Evolutionary conservation across 164 flowering plant species (phyloP), one percentile per base, ranked within the genome.

Genomic region (Stephania japonica): DNA sequence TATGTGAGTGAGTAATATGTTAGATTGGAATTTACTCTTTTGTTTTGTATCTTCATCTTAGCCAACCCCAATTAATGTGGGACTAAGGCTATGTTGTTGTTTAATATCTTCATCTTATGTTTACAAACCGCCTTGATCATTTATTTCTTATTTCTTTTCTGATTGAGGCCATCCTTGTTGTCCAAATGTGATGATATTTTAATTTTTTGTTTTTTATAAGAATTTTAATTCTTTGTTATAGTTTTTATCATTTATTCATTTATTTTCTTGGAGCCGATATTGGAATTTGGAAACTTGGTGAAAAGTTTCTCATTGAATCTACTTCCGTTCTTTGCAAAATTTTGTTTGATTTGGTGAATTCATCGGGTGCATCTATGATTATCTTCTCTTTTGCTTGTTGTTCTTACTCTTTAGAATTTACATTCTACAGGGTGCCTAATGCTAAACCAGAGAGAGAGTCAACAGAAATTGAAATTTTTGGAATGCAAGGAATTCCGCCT

Each of bases 401-500:
- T 32, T 27, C 69, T 67, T 23, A 76, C 65, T 75, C 19, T 50
- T 26, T 21, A 67, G 59, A 10, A 53, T 65, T 24, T 3, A 75
- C 42, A 65, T 64, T 32, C 50, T 70, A 26, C 83, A 95, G 99
- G 82, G 99, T 95, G 66, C 99, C 99, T 9, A 95, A 95, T 84
- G 98, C 99, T 66, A 93, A 90, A 82, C 86, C 90, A 67, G 97
- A 89, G 0, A 84, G 99, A 79, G 98, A 95, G 76, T 86, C 97
- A 16, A 93, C 97, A 3, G 99, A 95, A 26, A 91, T 95, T 79
- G 99, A 95, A 75, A 90, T 95, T 11, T 95, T 89, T 85, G 99
- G 99, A 72, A 95, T 93, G 99, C 97, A 93, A 85, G 98, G 99
- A 72, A 91, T 95, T 49, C 99, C 98, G 24, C 83, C 92, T 66